These are phyloP conservation scores for Crinitomyces ghanaensis DNA, from an alignment of 805 yeast genomes.

Conservation along the genomic window DNA sequence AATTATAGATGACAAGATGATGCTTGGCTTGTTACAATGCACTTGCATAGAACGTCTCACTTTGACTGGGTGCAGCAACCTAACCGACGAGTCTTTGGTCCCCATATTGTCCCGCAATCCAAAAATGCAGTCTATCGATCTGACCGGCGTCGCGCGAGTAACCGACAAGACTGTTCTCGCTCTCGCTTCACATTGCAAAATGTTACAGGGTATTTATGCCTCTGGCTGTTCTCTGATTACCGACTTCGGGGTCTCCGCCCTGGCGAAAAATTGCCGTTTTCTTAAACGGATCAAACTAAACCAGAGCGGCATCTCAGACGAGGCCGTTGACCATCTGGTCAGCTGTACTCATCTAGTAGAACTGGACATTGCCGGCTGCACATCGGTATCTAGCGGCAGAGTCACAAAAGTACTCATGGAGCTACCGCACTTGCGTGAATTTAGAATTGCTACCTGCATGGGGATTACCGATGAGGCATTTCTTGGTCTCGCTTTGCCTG, in stretches of 20 bases:
- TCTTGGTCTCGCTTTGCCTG: constrained; percentile 36
- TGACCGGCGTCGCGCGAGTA: constrained; percentile 62
- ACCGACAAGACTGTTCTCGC: constrained; percentile 60
- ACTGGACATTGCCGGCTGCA: constrained; percentile 76
- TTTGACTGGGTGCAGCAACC: constrained; percentile 61
- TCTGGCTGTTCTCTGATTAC: constrained; percentile 70
- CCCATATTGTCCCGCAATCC: constrained; percentile 52
- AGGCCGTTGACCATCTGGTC: constrained; percentile 46
- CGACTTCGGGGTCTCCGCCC: constrained; percentile 46
- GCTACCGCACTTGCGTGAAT: constrained; percentile 68
- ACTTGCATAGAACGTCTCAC: constrained; percentile 75
- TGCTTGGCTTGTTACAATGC: constrained; percentile 51
- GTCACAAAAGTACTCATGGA: constrained; percentile 45
- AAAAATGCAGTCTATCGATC: constrained; percentile 71
- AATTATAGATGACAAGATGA: constrained; percentile 50
- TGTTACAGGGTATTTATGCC: constrained; percentile 83
- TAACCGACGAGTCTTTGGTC: constrained; percentile 52
- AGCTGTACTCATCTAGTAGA: constrained; percentile 77
- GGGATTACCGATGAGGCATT: constrained; percentile 62
- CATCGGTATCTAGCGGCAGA: constrained; percentile 56
- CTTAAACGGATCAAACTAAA: constrained; percentile 75
- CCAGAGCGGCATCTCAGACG: constrained; percentile 61
- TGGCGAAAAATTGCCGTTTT: constrained; percentile 56
- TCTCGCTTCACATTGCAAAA: constrained; percentile 57
- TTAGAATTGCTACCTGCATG: constrained; percentile 64